Percentiles rank a stretch among this genome's conserved stretches.
Evolutionary conservation across 192 early-diverging fungal genomes (phyloP).

Genomic region (Martensiomyces pterosporus): DNA sequence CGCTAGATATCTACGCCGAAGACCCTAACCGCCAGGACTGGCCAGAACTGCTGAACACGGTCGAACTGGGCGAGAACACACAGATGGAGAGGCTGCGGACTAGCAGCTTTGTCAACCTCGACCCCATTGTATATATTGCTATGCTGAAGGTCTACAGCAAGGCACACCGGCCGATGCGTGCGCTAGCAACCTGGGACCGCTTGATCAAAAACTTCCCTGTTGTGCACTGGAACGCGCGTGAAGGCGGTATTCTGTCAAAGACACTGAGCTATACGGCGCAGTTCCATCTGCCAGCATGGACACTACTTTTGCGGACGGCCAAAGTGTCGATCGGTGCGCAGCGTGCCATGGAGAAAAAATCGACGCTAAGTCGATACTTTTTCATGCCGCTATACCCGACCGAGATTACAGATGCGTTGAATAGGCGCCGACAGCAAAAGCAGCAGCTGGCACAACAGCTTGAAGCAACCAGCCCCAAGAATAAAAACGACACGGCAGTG

Average conservation of each 20-base stretch:
- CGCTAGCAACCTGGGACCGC: slow-evolving; percentile 43
- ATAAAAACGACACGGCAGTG: background rate
- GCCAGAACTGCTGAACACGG: background rate
- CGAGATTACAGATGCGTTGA: background rate
- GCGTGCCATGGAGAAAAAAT: background rate
- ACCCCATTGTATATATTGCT: slow-evolving; percentile 43
- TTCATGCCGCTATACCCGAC: slow-evolving; percentile 10
- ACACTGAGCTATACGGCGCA: slow-evolving; percentile 28
- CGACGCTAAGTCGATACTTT: slow-evolving; percentile 6
- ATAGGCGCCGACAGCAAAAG: slow-evolving; percentile 11
- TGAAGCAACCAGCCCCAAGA: background rate
- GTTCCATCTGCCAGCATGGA: slow-evolving; percentile 37
- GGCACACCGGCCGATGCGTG: slow-evolving; percentile 19
- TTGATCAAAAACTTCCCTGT: slow-evolving; percentile 41
- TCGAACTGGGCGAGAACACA: slow-evolving; percentile 2
- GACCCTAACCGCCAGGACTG: slow-evolving; percentile 8
- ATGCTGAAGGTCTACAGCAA: slow-evolving; percentile 43
- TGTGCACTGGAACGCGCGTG: slow-evolving; percentile 40
- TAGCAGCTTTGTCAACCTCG: slow-evolving; percentile 38
- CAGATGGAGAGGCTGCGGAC: slow-evolving; percentile 18
- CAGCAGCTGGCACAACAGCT: background rate
- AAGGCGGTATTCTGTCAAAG: slow-evolving; percentile 31
- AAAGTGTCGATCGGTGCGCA: slow-evolving; percentile 21
- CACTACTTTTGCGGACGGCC: slow-evolving; percentile 29
- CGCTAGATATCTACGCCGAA: slow-evolving; percentile 29